Base-by-base conservation (phyloP, 2,329 filamentous ascomycete genomes). In the Phialemoniopsis sp. region DNA sequence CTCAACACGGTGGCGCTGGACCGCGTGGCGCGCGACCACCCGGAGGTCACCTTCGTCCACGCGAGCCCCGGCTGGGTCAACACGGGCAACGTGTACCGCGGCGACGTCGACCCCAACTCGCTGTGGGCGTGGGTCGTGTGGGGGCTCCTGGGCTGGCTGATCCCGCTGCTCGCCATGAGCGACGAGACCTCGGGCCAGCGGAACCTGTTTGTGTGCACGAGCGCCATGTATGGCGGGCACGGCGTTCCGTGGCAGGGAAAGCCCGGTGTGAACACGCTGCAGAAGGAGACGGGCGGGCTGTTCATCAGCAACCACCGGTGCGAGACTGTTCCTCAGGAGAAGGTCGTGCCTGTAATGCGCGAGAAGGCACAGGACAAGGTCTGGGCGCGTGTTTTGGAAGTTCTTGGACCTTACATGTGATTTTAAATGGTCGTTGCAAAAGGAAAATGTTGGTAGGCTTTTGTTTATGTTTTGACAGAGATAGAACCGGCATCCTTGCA, bases 31-130 rank as follows among this genome's bases (percentile, higher is more conserved):
- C 40, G 44, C 13, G 55, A 55, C 2, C 59, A 63, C 39, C 45
- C 46, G 3, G 18, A 44, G 15, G 47, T 66, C 5, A 54, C 53
- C 1, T 64, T 64, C 43, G 52, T 65, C 18, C 61, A 67, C 45
- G 13, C 60, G 5, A 43, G 55, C 10, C 36, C 52, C 4, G 63
- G 62, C 1, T 71, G 66, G 66, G 67, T 66, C 38, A 65, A 64
- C 34, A 72, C 68, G 0, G 68, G 68, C 2, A 68, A 72, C 39
- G 60, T 71, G 2, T 67, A 64, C 34, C 57, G 48, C 2, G 54
- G 66, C 26, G 59, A 62, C 39, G 37, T 40, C 1, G 32, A 58
- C 8, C 38, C 51, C 7, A 43, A 46, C n/a, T 57, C 54, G 3
- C 16, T 52, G 21, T 30, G 48, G 40, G 46, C 21, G 26, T 62